phyloP scores from a whole-genome alignment of 495 filamentous ascomycete species.

The Neurospora sp. region DNA sequence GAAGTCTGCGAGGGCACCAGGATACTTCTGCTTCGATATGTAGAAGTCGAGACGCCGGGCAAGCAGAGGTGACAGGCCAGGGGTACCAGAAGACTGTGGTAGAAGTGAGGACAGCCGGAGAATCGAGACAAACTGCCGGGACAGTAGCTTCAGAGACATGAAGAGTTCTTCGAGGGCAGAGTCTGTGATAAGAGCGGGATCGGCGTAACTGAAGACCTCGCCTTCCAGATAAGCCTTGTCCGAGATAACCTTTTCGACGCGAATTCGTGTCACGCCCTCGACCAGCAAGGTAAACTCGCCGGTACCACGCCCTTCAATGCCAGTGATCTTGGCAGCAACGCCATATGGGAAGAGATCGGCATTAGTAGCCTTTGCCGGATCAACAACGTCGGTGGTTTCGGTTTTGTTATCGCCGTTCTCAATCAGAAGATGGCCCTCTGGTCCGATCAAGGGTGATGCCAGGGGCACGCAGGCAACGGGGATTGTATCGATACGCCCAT shows the following conservation, averaged over 20 bases:
- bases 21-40: conserved; percentile 73
- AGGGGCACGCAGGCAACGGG: conserved; percentile 77
- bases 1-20: conserved; percentile 87
- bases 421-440: conserved; percentile 60
- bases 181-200: conserved; percentile 25
- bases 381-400: conserved; percentile 26
- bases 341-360: conserved; percentile 69
- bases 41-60: conserved; percentile 75
- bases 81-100: conserved; percentile 44
- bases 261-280: conserved; percentile 71
- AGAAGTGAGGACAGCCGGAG: conserved; percentile 68
- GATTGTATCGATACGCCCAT: conserved; percentile 50
- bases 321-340: conserved; percentile 70
- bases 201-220: conserved; percentile 41
- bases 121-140: conserved; percentile 70
- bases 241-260: conserved; percentile 60
- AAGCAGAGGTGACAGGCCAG: conserved; percentile 68
- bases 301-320: conserved; percentile 69
- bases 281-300: conserved; percentile 74
- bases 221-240: conserved; percentile 83
- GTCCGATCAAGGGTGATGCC: conserved; percentile 55
- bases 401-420: conserved; percentile 36
- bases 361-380: conserved; percentile 45
- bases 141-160: conserved; percentile 67
- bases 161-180: conserved; percentile 57